Percentiles rank a stretch among this genome's conserved stretches.
Conservation (phyloP, 441 rosid species). For the Croton setiger region DNA sequence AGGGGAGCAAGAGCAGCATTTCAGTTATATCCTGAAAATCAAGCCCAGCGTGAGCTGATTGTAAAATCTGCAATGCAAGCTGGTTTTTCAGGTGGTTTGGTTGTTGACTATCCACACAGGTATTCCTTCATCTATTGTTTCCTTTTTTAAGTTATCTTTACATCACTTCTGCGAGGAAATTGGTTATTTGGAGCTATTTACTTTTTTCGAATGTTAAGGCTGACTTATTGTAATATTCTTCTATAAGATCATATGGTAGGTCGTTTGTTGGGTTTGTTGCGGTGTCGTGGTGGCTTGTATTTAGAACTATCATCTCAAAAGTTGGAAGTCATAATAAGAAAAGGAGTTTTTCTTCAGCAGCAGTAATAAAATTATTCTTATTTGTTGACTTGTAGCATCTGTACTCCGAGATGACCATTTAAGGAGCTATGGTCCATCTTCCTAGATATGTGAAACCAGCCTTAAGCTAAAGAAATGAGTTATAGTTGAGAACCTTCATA, state of each 20-base stretch:
- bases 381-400: neutral
- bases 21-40: constrained; percentile 84
- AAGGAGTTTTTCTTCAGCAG: too few relatives aligned
- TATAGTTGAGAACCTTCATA: too few relatives aligned
- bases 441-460: neutral
- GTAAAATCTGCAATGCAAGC: constrained; percentile 80
- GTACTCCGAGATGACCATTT: neutral
- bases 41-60: constrained; percentile 81
- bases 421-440: neutral
- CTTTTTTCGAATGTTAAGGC: neutral
- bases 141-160: neutral
- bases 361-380: neutral
- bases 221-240: too few relatives aligned
- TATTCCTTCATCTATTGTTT: constrained; percentile 18
- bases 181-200: neutral
- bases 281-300: neutral
- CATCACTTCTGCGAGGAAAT: neutral
- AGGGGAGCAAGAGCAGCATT: constrained; percentile 94
- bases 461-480: neutral
- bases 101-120: constrained; percentile 94
- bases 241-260: too few relatives aligned
- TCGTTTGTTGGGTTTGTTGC: neutral
- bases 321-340: too few relatives aligned
- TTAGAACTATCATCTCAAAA: neutral
- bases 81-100: constrained; percentile 94